Evolutionary conservation across 768 basidiomycete genomes (phyloP), one percentile per base, ranked within the genome.

Genomic region (Serendipita sp.): DNA sequence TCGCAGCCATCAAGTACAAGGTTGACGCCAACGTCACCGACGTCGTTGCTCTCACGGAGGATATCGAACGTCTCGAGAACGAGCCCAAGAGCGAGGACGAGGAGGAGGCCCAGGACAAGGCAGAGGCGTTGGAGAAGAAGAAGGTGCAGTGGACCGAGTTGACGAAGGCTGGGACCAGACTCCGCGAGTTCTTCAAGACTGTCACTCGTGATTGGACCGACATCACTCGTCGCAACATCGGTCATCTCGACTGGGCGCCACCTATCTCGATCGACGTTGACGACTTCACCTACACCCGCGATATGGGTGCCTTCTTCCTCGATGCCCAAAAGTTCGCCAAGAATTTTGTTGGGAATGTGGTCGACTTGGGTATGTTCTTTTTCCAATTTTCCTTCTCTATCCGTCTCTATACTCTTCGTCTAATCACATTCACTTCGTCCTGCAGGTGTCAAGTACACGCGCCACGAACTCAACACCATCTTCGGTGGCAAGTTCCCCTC

Each of bases 1-100:
- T 33, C 60, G 50, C 71, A 64, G 64, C 62, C 51, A 66, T 69
- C 66, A 16, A 24, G 38, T 51, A 65, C 44, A 22, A 17, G 2
- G 30, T 62, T 3, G 58, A 2, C n/a, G 14, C 9, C 45, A n/a
- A 60, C 20, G 43, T 61, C 20, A 3, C 16, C 26, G 22, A 2
- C 38, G 33, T 24, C 31, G 24, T 71, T 60, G 62, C 26, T 66
- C 70, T 60, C 64, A 68, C 51, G 64, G 64, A 66, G 53, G 30
- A 30, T 62, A 67, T 71, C 20, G 13, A n/a, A 61, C 30, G 53
- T 51, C 43, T n/a, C 64, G 66, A 64, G 68, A 34, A 33, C 22
- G 62, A 5, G 24, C 14, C 61, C 2, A 4, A 14, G 13, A 22
- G 34, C 7, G 13, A 43, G 42, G 42, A 43, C 42, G 42, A 43